Evolutionary conservation across 1,284 basidiomycete species (phyloP).

Genomic region (Malassezia arunalokei): DNA sequence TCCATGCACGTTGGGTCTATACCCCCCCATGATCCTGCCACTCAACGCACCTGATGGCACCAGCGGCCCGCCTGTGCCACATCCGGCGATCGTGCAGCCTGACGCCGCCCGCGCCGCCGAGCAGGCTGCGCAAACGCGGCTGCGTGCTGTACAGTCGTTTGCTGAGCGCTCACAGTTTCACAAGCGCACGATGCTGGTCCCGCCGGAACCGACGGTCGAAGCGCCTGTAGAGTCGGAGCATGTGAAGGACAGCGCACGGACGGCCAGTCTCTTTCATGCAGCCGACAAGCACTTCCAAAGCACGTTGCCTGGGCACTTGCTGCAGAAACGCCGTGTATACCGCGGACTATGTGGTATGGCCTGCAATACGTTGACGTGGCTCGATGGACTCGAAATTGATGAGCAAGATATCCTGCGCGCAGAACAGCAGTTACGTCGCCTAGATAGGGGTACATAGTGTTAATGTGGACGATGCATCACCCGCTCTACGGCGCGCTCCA

Average conservation of each 20-base stretch:
- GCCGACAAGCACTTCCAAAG: conserved; percentile 32
- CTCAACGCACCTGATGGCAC: background rate
- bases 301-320: conserved; percentile 27
- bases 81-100: conserved; percentile 33
- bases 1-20: conserved; percentile 40
- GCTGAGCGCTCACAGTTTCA: conserved; percentile 42
- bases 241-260: conserved; percentile 11
- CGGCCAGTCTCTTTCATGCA: conserved; percentile 21
- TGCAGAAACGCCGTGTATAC: conserved; percentile 28
- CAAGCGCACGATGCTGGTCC: conserved; percentile 22
- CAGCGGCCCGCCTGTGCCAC: conserved; percentile 27
- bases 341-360: conserved; percentile 40
- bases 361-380: conserved; percentile 33
- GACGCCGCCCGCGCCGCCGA: conserved; percentile 16
- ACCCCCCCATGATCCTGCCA: conserved; percentile 32
- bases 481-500: conserved; percentile 4
- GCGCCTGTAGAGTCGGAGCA: conserved; percentile 13
- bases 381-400: conserved; percentile 33
- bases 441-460: conserved; percentile 1
- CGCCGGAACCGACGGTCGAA: background rate
- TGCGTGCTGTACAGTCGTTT: conserved; percentile 17
- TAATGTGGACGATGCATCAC: conserved; percentile 53
- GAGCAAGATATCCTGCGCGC: conserved; percentile 32
- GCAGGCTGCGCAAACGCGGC: conserved; percentile 11
- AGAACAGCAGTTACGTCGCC: conserved; percentile 19